phyloP scores from a whole-genome alignment of 2,329 filamentous ascomycete genomes.

The Boeremia lycopersici region DNA sequence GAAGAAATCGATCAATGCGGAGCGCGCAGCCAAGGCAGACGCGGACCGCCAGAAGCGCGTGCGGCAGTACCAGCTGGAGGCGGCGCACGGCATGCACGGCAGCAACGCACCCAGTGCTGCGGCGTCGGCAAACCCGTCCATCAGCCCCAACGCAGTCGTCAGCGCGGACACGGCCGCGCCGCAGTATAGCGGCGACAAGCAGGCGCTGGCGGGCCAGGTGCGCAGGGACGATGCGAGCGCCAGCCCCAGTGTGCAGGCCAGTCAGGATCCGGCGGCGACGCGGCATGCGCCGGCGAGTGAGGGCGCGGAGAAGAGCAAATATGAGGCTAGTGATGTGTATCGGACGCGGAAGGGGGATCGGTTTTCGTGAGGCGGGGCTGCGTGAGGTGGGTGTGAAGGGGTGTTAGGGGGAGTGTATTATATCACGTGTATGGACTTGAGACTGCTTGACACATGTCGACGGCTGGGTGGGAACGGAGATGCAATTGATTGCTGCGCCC shows the following conservation, averaged over 20 bases:
- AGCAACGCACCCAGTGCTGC: neutral
- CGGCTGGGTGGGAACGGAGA: no score
- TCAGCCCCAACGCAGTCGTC: conserved; percentile 19
- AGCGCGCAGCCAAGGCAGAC: conserved; percentile 75
- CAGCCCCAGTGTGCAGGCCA: conserved; percentile 74
- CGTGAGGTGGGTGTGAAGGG: no score
- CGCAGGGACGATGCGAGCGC: conserved; percentile 17
- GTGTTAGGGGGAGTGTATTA: conserved; percentile 7
- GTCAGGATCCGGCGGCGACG: conserved; percentile 82
- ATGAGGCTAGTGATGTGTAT: conserved; percentile 79
- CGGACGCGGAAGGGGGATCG: conserved; percentile 83
- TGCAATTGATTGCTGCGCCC: neutral
- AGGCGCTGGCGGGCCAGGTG: conserved; percentile 14
- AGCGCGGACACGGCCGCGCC: conserved; percentile 18
- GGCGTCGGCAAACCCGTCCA: conserved; percentile 12
- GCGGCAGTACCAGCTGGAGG: conserved; percentile 41
- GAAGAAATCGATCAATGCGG: conserved; percentile 91
- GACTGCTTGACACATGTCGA: no score
- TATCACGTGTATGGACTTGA: conserved; percentile 1
- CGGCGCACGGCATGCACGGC: conserved; percentile 16
- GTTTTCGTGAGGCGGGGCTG: conserved; percentile 61
- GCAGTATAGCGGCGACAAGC: conserved; percentile 14
- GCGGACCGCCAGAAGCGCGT: conserved; percentile 42
- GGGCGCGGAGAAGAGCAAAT: conserved; percentile 83
- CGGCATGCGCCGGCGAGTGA: conserved; percentile 74